phyloP scores from a whole-genome alignment of 129 eudicot genomes.

The Flaveria robusta region DNA sequence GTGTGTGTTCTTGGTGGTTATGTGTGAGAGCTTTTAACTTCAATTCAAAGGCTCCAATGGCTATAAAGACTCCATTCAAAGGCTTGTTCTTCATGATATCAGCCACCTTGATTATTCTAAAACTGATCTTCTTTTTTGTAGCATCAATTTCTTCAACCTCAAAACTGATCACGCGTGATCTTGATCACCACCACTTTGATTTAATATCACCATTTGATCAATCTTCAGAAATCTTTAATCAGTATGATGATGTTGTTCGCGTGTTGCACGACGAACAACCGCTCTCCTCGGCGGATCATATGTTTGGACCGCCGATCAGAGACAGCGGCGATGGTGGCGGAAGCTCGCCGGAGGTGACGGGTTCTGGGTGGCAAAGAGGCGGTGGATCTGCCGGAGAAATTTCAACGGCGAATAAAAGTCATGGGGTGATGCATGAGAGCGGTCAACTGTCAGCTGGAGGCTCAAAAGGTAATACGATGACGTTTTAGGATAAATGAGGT shows the following conservation, averaged over 20 bases:
- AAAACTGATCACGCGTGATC: conserved; percentile 14
- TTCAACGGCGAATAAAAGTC: conserved; percentile 1
- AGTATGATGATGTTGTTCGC: conserved; percentile 26
- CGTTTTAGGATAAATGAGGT: not conserved
- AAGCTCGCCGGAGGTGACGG: conserved; percentile 18
- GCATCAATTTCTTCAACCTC: conserved; percentile 37
- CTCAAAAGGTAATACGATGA: conserved; percentile 31
- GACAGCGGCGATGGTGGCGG: not conserved
- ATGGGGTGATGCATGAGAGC: conserved; percentile 29
- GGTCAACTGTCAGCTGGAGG: conserved; percentile 29
- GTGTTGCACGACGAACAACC: conserved; percentile 26
- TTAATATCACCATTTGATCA: conserved; percentile 24
- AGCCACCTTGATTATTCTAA: conserved; percentile 29
- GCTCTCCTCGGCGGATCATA: not conserved
- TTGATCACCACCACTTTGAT: conserved; percentile 13
- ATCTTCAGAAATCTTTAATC: conserved; percentile 2
- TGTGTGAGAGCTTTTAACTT: conserved; percentile 18
- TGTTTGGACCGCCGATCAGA: not conserved
- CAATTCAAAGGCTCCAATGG: conserved; percentile 4
- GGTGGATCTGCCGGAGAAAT: conserved; percentile 4
- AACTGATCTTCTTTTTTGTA: conserved; percentile 27
- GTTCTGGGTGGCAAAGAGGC: not conserved
- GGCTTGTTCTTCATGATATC: conserved; percentile 41
- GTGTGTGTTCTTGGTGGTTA: conserved; percentile 29
- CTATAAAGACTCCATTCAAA: conserved; percentile 28